phyloP scores from a whole-genome alignment of 768 basidiomycete species.

The Termitomyces eurrhizus region DNA sequence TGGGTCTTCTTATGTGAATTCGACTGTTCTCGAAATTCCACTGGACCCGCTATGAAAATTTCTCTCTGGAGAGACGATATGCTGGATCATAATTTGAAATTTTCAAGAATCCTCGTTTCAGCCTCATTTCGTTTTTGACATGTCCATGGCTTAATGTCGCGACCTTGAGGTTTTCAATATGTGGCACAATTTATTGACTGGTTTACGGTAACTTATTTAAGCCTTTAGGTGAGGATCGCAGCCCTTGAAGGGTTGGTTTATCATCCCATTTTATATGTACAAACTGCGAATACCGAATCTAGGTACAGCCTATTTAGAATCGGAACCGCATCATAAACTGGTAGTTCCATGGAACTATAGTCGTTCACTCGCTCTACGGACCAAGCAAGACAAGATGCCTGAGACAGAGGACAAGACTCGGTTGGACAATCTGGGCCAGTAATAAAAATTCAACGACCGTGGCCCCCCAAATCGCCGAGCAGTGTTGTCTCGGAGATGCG shows the following conservation, averaged over 20 bases:
- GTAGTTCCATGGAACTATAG: neutral
- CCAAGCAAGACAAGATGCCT: slow-evolving; percentile 1
- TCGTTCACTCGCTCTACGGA: neutral
- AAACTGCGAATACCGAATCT: slow-evolving; percentile 7
- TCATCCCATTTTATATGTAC: neutral
- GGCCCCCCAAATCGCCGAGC: slow-evolving; percentile 5
- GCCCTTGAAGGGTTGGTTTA: slow-evolving; percentile 3
- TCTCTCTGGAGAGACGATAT: neutral
- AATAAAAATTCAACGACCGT: slow-evolving; percentile 7
- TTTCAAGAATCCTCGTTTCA: neutral
- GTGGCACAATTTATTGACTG: neutral
- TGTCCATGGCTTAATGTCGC: neutral
- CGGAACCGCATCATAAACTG: slow-evolving; percentile 1
- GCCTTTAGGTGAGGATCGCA: neutral
- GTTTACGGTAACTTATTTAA: neutral
- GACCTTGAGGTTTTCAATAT: neutral
- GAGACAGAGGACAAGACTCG: neutral
- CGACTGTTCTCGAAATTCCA: neutral
- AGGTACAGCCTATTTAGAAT: slow-evolving; percentile 2
- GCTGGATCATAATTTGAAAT: neutral
- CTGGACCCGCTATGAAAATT: neutral
- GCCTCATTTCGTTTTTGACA: neutral
- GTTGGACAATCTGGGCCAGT: slow-evolving; percentile 3
- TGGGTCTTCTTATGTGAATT: slow-evolving; percentile 2
- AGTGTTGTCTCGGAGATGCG: slow-evolving; percentile 12